Evolutionary conservation across 2,329 filamentous ascomycete genomes (phyloP), one percentile per base, ranked within the genome.

Genomic region (Sarocladiaceae sp.): DNA sequence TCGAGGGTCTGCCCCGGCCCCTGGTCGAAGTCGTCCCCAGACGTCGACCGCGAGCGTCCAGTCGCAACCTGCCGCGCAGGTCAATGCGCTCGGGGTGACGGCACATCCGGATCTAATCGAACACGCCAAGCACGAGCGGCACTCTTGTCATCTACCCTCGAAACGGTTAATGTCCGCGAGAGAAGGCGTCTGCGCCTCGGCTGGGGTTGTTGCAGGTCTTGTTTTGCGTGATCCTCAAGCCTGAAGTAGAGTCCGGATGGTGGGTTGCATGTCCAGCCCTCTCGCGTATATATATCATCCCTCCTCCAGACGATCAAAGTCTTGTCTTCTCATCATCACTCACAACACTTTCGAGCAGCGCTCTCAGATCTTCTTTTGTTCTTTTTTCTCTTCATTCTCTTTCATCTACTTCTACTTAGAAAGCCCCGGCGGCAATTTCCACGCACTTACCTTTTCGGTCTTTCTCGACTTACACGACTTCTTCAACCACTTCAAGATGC

Each of bases 371-470:
- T 37, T 18, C 16, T 15, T 32, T 29, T 40, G 23, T 47, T 56
- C 29, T 57, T 55, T 55, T 48, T 50, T 56, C n/a, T 15, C 32
- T 33, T 19, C 51, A 56, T 59, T 47, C 58, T 43, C 49, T 53
- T 54, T 54, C 49, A 60, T 58, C 54, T n/a, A 13, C 15, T 33
- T 24, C 32, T 53, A 34, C n/a, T n/a, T n/a, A n/a, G n/a, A n/a
- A n/a, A 24, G 31, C 23, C 33, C 33, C 21, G 37, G 37, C 6
- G 37, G 37, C 37, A 27, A 41, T 24, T 41, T 41, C 23, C 29
- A 27, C 6, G 13, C 20, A 24, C 23, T 21, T 6, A 4, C 34
- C 4, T 39, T 21, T 31, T 20, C 24, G 27, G n/a, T 15, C 26
- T 44, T 31, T 42, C 16, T 26, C 19, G 4, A 20, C 16, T 24